A percentile compares a stretch with the other conserved stretches of the same genome.
Conservation (phyloP, 345 rosid species). For the Eucalyptus pauciflora region DNA sequence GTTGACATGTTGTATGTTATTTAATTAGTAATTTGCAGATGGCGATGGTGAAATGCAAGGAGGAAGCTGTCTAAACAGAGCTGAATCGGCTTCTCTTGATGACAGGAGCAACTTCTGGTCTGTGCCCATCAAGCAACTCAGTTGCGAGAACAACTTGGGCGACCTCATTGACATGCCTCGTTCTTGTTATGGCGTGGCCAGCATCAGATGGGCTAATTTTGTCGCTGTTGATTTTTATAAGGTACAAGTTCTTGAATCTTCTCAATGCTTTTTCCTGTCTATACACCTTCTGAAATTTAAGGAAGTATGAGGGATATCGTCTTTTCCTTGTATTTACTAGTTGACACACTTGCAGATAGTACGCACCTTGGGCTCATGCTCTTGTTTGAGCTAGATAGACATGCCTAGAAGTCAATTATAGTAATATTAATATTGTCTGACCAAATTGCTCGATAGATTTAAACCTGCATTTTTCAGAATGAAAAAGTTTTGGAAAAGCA, state of each 20-base stretch:
- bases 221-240: slow-evolving; percentile 14
- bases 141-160: slow-evolving; percentile 35
- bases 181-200: slow-evolving; percentile 37
- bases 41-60: slow-evolving; percentile 45
- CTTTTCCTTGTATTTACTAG: slow-evolving; percentile 32
- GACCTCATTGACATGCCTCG: slow-evolving; percentile 32
- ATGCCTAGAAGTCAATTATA: background rate
- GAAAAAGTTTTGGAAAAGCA: background rate
- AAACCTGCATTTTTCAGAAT: background rate
- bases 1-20: background rate
- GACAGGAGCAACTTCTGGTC: slow-evolving; percentile 29
- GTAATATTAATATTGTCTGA: background rate
- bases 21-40: slow-evolving; percentile 14
- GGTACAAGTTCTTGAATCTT: background rate
- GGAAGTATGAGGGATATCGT: background rate
- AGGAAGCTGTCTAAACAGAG: slow-evolving; percentile 32
- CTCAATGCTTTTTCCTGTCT: background rate
- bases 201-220: slow-evolving; percentile 54
- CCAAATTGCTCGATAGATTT: background rate
- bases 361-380: background rate
- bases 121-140: slow-evolving; percentile 5
- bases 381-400: background rate
- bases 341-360: background rate
- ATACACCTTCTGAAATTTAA: background rate
- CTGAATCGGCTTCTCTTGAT: slow-evolving; percentile 24